A percentile compares a stretch with the other conserved stretches of the same genome.
phyloP scores from a whole-genome alignment of 805 yeast genomes.

The Wickerhamiella lipophila region DNA sequence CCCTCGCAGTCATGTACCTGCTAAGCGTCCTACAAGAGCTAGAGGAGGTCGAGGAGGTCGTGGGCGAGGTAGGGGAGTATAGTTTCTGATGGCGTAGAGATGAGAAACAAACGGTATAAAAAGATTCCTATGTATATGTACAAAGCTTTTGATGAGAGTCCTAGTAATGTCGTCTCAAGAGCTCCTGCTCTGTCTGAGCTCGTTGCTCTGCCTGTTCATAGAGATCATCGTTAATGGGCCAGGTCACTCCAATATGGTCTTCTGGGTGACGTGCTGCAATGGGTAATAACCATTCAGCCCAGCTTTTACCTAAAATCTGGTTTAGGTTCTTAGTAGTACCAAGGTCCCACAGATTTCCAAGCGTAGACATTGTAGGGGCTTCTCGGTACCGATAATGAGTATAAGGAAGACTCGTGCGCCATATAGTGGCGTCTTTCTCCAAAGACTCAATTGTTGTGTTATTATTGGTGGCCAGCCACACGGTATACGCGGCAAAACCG shows the following conservation, averaged over 20 bases:
- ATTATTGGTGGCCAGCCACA: conserved; percentile 50
- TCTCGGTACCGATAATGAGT: conserved; percentile 30
- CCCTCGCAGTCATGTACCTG: conserved; percentile 20
- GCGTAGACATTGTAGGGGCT: conserved; percentile 33
- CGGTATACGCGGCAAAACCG: conserved; percentile 35
- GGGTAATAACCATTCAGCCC: conserved; percentile 67
- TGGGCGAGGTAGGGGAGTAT: not conserved
- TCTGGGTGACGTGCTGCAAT: conserved; percentile 26
- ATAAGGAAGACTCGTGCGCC: conserved; percentile 28
- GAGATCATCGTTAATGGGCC: conserved; percentile 26
- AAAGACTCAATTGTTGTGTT: conserved; percentile 68
- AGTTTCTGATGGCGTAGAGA: no score
- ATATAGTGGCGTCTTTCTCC: conserved; percentile 27
- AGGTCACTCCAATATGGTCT: conserved; percentile 30
- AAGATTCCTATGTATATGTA: no score
- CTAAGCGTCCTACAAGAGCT: conserved; percentile 1
- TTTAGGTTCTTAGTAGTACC: conserved; percentile 53
- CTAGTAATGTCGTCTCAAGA: conserved; percentile 2
- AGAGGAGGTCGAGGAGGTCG: conserved; percentile 5
- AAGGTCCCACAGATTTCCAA: conserved; percentile 65
- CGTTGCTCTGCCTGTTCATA: conserved; percentile 24
- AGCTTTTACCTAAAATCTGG: conserved; percentile 56
- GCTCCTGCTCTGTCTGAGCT: conserved; percentile 26
- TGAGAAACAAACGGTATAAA: no score
- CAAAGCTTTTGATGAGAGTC: no score